These are phyloP conservation scores for Isabelozyma pseudorhagii DNA, from an alignment of 805 yeast species.

Conservation along the genomic window DNA sequence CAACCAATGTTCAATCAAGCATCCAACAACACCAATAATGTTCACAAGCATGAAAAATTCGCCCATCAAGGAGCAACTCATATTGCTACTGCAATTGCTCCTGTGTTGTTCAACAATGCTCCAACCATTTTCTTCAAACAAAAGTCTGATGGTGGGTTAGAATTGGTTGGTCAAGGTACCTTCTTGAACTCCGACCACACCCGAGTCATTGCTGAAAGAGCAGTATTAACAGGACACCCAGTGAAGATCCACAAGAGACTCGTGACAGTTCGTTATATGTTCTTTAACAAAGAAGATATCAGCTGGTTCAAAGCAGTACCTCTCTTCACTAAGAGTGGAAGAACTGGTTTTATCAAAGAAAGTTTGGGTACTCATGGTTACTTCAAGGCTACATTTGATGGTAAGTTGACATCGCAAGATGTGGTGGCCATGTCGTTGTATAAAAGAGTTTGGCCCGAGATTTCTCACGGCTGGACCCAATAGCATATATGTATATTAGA, in stretches of 20 bases:
- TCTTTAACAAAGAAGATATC: conserved; percentile 87
- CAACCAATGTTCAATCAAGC: conserved; percentile 82
- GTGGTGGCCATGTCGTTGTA: conserved; percentile 90
- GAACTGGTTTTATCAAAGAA: conserved; percentile 92
- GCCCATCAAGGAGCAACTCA: conserved; percentile 68
- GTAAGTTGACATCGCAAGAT: conserved; percentile 86
- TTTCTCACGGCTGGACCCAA: conserved; percentile 28
- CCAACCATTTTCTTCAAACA: conserved; percentile 83
- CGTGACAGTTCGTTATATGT: conserved; percentile 95
- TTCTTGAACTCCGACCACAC: conserved; percentile 82
- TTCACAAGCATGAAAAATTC: conserved; percentile 81
- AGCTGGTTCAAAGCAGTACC: conserved; percentile 89
- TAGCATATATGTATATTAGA: not conserved
- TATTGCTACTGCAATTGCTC: conserved; percentile 85
- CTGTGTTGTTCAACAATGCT: conserved; percentile 76
- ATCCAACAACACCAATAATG: conserved; percentile 75
- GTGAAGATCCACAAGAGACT: conserved; percentile 91
- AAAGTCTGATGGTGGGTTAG: conserved; percentile 47
- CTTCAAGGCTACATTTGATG: conserved; percentile 93
- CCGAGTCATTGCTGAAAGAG: conserved; percentile 83
- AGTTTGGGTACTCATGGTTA: conserved; percentile 98
- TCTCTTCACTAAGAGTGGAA: conserved; percentile 85
- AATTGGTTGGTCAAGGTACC: conserved; percentile 86
- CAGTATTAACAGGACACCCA: conserved; percentile 89
- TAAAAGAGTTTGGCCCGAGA: conserved; percentile 89